Evolutionary conservation across 371 early-diverging fungal species (phyloP).

Genomic region (Mucor ambiguus): DNA sequence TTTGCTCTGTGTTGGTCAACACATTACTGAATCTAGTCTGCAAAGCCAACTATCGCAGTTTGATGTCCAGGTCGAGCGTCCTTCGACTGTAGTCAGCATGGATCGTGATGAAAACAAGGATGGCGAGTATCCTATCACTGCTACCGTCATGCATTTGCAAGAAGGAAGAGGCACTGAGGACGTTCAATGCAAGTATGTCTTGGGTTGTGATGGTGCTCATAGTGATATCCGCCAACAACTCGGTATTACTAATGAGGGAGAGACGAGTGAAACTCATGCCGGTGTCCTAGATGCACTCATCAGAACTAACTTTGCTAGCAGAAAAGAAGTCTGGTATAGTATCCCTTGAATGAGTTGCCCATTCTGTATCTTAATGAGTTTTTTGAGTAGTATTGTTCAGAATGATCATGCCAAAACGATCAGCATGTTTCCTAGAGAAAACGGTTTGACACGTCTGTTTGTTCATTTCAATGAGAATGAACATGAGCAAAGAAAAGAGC

Average conservation of each 20-base stretch:
- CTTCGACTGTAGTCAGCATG: conserved; percentile 39
- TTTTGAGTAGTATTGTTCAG: conserved; percentile 37
- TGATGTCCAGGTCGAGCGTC: conserved; percentile 48
- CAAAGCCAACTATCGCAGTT: conserved; percentile 32
- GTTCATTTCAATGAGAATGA: conserved; percentile 49
- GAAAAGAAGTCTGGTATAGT: conserved; percentile 49
- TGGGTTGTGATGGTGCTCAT: conserved; percentile 52
- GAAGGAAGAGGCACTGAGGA: conserved; percentile 34
- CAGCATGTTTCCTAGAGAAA: conserved; percentile 49
- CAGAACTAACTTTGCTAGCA: conserved; percentile 45
- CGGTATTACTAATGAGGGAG: conserved; percentile 40
- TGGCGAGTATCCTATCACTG: conserved; percentile 30
- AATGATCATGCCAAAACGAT: conserved; percentile 41
- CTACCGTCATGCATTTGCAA: conserved; percentile 42
- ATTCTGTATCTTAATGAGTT: not conserved
- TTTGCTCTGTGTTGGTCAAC: conserved; percentile 49
- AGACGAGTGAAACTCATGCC: conserved; percentile 47
- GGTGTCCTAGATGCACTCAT: conserved; percentile 51
- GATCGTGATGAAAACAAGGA: conserved; percentile 8
- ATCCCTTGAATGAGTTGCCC: not conserved
- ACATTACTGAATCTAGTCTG: conserved; percentile 47
- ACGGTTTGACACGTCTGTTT: conserved; percentile 48
- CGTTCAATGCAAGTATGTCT: conserved; percentile 44
- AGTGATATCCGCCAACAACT: conserved; percentile 44
- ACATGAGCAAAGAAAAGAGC: conserved; percentile 43